A percentile compares a stretch with the other conserved stretches of the same genome.
Evolutionary conservation across 257 asterid species (phyloP).

Genomic region (Fraxinus excelsior): DNA sequence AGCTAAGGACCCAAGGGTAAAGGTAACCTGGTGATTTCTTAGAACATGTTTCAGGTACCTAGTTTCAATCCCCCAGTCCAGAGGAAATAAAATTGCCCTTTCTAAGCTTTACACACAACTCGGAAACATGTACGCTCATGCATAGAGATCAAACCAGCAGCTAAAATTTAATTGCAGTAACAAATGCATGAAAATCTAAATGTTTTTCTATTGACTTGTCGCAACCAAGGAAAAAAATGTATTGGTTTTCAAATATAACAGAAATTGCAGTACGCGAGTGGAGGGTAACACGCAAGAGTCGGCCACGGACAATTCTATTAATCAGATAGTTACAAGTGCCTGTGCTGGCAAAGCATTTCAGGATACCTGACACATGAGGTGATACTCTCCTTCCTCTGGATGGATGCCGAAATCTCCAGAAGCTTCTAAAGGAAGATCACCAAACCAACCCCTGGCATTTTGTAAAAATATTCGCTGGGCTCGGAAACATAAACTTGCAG

Average conservation of each 20-base stretch:
- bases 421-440: conserved; percentile 95
- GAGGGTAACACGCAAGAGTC: conserved; percentile 14
- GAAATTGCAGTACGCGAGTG: background rate
- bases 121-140: background rate
- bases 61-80: background rate
- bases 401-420: conserved; percentile 98
- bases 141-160: background rate
- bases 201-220: background rate
- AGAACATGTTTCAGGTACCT: background rate
- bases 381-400: conserved; percentile 98
- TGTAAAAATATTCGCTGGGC: conserved; percentile 94
- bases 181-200: background rate
- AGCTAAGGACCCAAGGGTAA: background rate
- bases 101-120: background rate
- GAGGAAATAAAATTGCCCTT: background rate
- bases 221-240: background rate
- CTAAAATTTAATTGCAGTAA: background rate
- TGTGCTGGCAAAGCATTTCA: conserved; percentile 15
- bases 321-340: conserved; percentile 10
- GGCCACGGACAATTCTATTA: conserved; percentile 19
- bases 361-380: conserved; percentile 96
- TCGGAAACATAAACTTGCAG: conserved; percentile 89
- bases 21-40: background rate
- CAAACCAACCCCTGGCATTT: conserved; percentile 98
- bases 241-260: background rate